phyloP scores from a whole-genome alignment of 495 filamentous ascomycete species.

The Saxispiralis lemnorum region DNA sequence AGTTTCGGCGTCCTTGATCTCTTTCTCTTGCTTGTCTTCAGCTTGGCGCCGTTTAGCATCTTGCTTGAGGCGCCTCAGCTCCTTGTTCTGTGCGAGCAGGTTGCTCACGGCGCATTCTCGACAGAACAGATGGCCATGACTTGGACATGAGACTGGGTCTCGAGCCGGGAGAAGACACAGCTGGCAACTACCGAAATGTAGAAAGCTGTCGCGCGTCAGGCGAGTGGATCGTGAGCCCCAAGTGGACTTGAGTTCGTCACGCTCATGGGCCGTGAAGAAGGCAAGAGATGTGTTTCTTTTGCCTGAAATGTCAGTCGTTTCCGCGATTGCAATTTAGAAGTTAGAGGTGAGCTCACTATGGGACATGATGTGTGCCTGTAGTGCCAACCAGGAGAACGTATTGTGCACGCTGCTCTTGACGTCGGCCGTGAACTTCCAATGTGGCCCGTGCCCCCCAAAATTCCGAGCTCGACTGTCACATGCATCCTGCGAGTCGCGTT shows the following conservation, averaged over 20 bases:
- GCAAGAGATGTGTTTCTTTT: slow-evolving; percentile 94
- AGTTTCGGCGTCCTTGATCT: slow-evolving; percentile 39
- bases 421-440: too few species aligned
- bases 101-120: slow-evolving; percentile 86
- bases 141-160: slow-evolving; percentile 55
- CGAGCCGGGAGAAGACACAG: slow-evolving; percentile 75
- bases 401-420: too few species aligned
- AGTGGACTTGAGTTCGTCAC: slow-evolving; percentile 52
- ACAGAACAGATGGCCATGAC: slow-evolving; percentile 86
- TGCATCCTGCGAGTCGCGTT: too few species aligned
- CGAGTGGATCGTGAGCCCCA: slow-evolving; percentile 77
- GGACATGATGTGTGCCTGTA: slow-evolving; percentile 12
- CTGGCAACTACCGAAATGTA: slow-evolving; percentile 78
- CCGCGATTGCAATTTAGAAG: neutral
- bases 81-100: slow-evolving; percentile 75
- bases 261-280: slow-evolving; percentile 89
- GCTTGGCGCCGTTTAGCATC: slow-evolving; percentile 41
- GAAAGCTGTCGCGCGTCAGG: slow-evolving; percentile 79
- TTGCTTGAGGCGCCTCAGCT: slow-evolving; percentile 70
- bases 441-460: too few species aligned
- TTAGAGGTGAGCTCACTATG: slow-evolving; percentile 12
- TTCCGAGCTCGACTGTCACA: too few species aligned
- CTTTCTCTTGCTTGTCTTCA: slow-evolving; percentile 32
- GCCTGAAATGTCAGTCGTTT: slow-evolving; percentile 27
- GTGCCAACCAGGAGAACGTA: too few species aligned